Conservation (phyloP, 2,329 filamentous ascomycete species). For the Cladosporium sp. region DNA sequence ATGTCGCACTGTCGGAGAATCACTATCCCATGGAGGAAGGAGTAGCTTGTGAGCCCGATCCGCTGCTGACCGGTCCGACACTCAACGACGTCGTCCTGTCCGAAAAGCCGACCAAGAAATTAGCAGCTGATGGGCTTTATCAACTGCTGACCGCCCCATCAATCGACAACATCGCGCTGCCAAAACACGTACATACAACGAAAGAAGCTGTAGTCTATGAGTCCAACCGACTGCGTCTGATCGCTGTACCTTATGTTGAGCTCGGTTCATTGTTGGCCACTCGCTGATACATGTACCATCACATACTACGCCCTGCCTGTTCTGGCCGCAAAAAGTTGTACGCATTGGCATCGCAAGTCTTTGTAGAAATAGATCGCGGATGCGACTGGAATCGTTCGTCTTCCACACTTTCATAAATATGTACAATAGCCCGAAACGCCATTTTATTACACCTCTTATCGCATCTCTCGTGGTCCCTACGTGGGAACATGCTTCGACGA, state of each 20-base stretch:
- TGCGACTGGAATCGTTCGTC: background rate
- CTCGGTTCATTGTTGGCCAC: background rate
- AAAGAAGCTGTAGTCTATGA: background rate
- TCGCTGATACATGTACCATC: background rate
- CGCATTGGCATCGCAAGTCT: background rate
- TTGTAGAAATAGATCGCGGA: background rate
- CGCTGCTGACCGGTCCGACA: too few species aligned
- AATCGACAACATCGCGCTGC: background rate
- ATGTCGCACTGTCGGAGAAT: too few species aligned
- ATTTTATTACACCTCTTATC: background rate
- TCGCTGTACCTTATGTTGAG: background rate
- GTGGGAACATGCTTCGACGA: slow-evolving; percentile 1
- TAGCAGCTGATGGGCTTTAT: background rate
- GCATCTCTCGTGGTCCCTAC: background rate
- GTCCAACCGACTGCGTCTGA: background rate
- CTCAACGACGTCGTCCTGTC: too few species aligned
- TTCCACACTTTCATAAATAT: background rate
- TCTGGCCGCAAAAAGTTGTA: background rate
- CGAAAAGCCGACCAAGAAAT: background rate
- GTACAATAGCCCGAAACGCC: background rate
- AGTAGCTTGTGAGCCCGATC: too few species aligned
- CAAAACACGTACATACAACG: background rate
- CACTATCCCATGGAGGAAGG: too few species aligned
- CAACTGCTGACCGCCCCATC: background rate
- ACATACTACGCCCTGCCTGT: background rate